phyloP scores from a whole-genome alignment of 129 eudicot genomes.

The Helianthus annuus region HanXRQr2.0-SUNRISE NC_035435.2:162600636-162601135 shows the following conservation, averaged over 20 bases:
- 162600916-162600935: slow-evolving; percentile 45
- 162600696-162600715: no score
- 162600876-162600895: not conserved
- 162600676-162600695: no score
- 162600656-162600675: no score
- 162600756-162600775: no score
- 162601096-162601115: slow-evolving; percentile 89
- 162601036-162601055: not conserved
- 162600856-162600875: not conserved
- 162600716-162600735: no score
- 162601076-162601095: slow-evolving; percentile 5
- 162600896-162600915: slow-evolving; percentile 57
- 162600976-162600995: slow-evolving; percentile 64
- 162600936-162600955: slow-evolving; percentile 75
- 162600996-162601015: slow-evolving; percentile 80
- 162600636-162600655: no score
- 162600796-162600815: no score
- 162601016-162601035: slow-evolving; percentile 15
- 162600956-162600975: slow-evolving; percentile 74
- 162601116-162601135: slow-evolving; percentile 86
- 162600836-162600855: not conserved
- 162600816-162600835: no score
- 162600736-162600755: no score
- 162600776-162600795: no score
- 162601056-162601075: slow-evolving; percentile 33